Percentiles rank a stretch among this genome's conserved stretches.
Evolutionary conservation across 805 yeast species (phyloP).

Genomic region (Metschnikowia arizonensis): DNA sequence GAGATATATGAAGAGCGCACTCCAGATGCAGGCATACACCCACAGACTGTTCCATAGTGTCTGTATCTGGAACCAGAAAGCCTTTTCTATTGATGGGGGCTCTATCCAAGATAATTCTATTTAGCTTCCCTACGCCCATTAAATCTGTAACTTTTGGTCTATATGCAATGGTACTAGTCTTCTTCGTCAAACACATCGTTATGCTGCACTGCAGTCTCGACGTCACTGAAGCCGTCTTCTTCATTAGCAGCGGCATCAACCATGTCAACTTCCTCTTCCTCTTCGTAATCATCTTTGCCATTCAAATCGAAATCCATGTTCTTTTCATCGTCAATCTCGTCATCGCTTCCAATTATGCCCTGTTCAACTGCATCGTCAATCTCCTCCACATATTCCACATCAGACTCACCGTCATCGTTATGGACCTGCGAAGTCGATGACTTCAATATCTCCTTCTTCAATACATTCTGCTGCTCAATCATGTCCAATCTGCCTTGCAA

Average conservation of each 20-base stretch:
- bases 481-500: slow-evolving; percentile 48
- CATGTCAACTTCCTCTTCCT: slow-evolving; percentile 5
- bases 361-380: slow-evolving; percentile 46
- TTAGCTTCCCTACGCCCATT: not conserved
- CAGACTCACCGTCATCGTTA: slow-evolving; percentile 39
- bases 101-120: no score
- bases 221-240: slow-evolving; percentile 19
- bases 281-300: slow-evolving; percentile 9
- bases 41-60: no score
- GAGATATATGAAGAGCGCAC: not conserved
- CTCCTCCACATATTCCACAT: slow-evolving; percentile 72
- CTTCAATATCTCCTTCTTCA: slow-evolving; percentile 37
- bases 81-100: no score
- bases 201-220: slow-evolving; percentile 18
- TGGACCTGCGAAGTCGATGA: slow-evolving; percentile 20
- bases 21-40: slow-evolving; percentile 1
- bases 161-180: slow-evolving; percentile 3
- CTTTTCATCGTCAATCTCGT: slow-evolving; percentile 12
- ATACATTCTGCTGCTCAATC: slow-evolving; percentile 42
- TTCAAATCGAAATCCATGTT: slow-evolving; percentile 11
- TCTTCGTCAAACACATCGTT: slow-evolving; percentile 16
- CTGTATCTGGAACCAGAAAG: no score
- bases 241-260: slow-evolving; percentile 11
- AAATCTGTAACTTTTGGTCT: slow-evolving; percentile 1
- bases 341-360: slow-evolving; percentile 19